phyloP scores from a whole-genome alignment of 208 protist genomes.

The Trypanosoma lewisi region DNA sequence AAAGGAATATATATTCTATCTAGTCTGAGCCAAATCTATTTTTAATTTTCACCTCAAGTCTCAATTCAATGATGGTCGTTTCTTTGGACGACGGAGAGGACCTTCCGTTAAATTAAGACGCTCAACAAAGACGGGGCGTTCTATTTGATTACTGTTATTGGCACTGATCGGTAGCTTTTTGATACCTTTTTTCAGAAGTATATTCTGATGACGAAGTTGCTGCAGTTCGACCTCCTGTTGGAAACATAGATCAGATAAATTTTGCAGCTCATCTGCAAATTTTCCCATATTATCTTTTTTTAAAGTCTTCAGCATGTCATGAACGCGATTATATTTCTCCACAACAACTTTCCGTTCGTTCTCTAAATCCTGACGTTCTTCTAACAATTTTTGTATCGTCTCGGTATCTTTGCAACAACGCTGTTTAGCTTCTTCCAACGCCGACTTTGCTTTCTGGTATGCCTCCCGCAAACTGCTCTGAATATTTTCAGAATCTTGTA shows the following conservation, averaged over 20 bases:
- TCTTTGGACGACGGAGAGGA: conserved; percentile 78
- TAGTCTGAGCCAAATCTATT: conserved; percentile 5
- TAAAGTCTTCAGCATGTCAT: conserved; percentile 58
- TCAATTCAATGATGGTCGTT: conserved; percentile 29
- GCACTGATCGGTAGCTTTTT: conserved; percentile 65
- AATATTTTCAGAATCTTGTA: conserved; percentile 32
- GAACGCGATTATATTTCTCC: conserved; percentile 81
- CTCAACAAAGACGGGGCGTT: conserved; percentile 65
- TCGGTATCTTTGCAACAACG: conserved; percentile 53
- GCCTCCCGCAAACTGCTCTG: conserved; percentile 30
- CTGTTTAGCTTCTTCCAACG: conserved; percentile 62
- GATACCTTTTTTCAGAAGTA: conserved; percentile 62
- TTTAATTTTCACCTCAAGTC: conserved; percentile 8
- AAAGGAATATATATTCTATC: background rate
- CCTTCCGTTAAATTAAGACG: conserved; percentile 75
- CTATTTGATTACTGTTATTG: conserved; percentile 39
- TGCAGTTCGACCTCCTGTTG: conserved; percentile 79
- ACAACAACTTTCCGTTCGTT: conserved; percentile 69
- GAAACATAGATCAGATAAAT: conserved; percentile 54
- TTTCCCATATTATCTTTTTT: conserved; percentile 47
- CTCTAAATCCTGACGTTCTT: conserved; percentile 53
- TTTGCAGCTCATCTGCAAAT: conserved; percentile 49
- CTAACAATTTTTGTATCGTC: conserved; percentile 53
- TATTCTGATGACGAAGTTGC: conserved; percentile 63
- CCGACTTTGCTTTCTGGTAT: conserved; percentile 33